Evolutionary conservation across 805 yeast species (phyloP).

Genomic region (Candida nitratophila): DNA sequence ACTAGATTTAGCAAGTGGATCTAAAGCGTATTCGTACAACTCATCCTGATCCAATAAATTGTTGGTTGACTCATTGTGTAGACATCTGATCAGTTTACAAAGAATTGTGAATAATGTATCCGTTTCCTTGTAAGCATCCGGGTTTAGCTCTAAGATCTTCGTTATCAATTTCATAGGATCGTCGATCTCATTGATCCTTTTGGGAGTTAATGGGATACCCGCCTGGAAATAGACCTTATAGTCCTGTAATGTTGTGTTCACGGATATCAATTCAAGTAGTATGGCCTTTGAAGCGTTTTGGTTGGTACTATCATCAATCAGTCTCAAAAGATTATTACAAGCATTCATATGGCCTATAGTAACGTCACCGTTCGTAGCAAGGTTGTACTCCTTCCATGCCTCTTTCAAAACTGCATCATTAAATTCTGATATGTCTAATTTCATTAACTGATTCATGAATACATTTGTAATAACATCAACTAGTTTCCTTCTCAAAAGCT

Average conservation of each 20-base stretch:
- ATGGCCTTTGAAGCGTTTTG: neutral
- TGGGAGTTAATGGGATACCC: slow-evolving; percentile 25
- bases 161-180: slow-evolving; percentile 20
- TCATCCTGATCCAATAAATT: slow-evolving; percentile 1
- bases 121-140: slow-evolving; percentile 38
- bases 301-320: slow-evolving; percentile 6
- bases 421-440: slow-evolving; percentile 4
- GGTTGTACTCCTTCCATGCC: slow-evolving; percentile 21
- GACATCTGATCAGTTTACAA: slow-evolving; percentile 33
- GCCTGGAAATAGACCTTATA: slow-evolving; percentile 23
- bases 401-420: slow-evolving; percentile 7
- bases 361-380: slow-evolving; percentile 23
- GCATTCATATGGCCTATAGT: slow-evolving; percentile 20
- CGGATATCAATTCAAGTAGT: slow-evolving; percentile 14
- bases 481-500: slow-evolving; percentile 14
- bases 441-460: slow-evolving; percentile 14
- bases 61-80: slow-evolving; percentile 8
- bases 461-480: slow-evolving; percentile 11
- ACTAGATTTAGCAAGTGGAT: slow-evolving; percentile 4
- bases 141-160: slow-evolving; percentile 45
- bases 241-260: slow-evolving; percentile 14
- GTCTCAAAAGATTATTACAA: slow-evolving; percentile 12
- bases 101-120: slow-evolving; percentile 35
- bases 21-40: slow-evolving; percentile 2
- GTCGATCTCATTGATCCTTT: slow-evolving; percentile 13